These are phyloP conservation scores for Neurospora crassa DNA, from an alignment of 2,329 filamentous ascomycete genomes.

Conservation along the genomic window DNA sequence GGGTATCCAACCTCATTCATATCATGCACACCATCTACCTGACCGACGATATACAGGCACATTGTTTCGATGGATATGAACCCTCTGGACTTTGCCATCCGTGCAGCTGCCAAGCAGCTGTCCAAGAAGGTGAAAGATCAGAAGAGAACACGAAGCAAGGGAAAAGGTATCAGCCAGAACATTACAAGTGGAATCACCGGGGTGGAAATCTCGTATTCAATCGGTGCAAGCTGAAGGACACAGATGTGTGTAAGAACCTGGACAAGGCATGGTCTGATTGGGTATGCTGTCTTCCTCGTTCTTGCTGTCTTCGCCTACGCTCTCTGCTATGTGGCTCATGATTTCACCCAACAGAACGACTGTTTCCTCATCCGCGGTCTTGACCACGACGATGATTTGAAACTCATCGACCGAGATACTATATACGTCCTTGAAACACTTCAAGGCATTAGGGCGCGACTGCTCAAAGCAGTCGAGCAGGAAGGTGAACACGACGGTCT, in stretches of 20 bases:
- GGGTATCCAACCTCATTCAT: neutral
- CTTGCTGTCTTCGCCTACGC: neutral
- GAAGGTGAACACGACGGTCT: neutral
- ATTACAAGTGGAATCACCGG: neutral
- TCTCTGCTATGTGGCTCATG: neutral
- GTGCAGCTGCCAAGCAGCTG: neutral
- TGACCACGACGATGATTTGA: neutral
- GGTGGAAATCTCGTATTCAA: constrained; percentile 1
- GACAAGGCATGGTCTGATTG: neutral
- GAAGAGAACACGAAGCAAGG: neutral
- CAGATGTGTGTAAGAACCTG: neutral
- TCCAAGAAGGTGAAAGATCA: neutral
- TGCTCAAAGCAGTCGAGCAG: neutral
- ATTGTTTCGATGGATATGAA: neutral
- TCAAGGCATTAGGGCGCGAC: neutral
- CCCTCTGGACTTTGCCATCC: neutral
- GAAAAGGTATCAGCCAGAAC: neutral
- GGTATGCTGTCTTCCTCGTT: neutral
- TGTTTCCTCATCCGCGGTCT: neutral
- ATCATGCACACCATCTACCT: neutral
- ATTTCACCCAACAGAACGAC: neutral
- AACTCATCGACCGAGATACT: neutral
- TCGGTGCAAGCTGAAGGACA: neutral
- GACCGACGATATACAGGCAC: neutral
- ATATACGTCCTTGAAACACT: constrained; percentile 3